Evolutionary conservation across 257 asterid species (phyloP), one percentile per base, ranked within the genome.

Genomic region (Paulownia fortunei): DNA sequence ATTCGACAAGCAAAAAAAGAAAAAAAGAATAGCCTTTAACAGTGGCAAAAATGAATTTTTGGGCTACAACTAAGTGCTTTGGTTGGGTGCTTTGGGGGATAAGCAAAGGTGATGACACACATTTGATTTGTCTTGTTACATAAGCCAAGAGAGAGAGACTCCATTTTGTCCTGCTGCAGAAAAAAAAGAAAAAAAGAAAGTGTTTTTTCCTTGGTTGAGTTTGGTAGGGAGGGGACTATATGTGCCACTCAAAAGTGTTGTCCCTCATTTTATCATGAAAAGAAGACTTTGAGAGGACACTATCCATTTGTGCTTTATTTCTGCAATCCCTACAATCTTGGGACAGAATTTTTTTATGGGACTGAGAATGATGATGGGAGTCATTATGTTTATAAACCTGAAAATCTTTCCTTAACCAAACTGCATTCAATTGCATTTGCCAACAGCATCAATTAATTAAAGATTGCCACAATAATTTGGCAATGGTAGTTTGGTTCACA

Each of bases 81-180:
- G 96, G 92, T 88, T 84, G 90, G 91, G 82, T 86, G 97, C 81
- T 92, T 90, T 90, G 92, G 73, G 87, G 78, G 89, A 85, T 88
- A 90, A 91, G 98, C 96, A 92, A 92, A 92, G 97, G 96, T 87
- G 87, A 83, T 86, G 42, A 56, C 30, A 75, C 69, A 67, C 79
- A 85, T 87, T 75, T 81, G 88, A 86, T 82, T 82, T 88, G 83
- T 79, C 97, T 92, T 92, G 92, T 86, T 82, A 47, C 86, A 83
- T 75, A 92, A 92, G 97, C 74, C 87, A 80, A 70, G 80, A 76
- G 8, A 51, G 42, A 41, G 65, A 49, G 66, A 3, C 58, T 44
- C 42, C 58, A n/a, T 44, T 32, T 72, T 15, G 18, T 49, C 23
- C 49, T n/a, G 16, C 2, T 44, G 27, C 30, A 9, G 32, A n/a